Conservation (phyloP, 2,329 filamentous ascomycete species). For the Trichoderma pleuroti region DNA sequence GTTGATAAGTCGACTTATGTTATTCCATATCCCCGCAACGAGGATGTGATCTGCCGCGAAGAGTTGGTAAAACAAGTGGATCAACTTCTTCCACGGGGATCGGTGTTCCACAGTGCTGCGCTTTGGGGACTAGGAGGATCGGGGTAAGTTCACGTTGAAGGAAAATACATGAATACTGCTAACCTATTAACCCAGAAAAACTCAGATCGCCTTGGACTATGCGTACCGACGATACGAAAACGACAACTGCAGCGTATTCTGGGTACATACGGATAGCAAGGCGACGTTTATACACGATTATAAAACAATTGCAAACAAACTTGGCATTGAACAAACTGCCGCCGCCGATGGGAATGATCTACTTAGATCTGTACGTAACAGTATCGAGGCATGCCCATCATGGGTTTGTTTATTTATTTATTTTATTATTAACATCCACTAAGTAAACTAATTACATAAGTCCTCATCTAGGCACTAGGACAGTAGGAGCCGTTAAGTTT, state of each 20-base stretch:
- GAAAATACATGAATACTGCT: not conserved
- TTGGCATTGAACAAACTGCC: not conserved
- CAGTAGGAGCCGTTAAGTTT: too few species aligned
- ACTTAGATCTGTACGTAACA: not conserved
- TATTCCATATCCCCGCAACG: not conserved
- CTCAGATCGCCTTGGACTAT: not conserved
- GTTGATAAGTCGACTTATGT: not conserved
- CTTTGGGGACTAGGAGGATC: not conserved
- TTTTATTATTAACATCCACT: too few species aligned
- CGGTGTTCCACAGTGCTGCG: not conserved
- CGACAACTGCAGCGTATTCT: not conserved
- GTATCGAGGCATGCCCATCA: not conserved
- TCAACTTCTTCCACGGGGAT: not conserved
- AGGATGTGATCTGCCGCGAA: not conserved
- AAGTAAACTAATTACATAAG: too few species aligned
- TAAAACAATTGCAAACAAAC: not conserved
- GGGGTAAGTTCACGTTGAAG: not conserved
- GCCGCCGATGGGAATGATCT: not conserved
- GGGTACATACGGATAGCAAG: not conserved
- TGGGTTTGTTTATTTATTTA: too few species aligned
- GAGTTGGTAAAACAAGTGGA: not conserved
- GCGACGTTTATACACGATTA: not conserved
- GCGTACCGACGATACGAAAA: not conserved
- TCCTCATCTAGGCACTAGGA: too few species aligned
- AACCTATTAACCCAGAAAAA: not conserved